phyloP scores from a whole-genome alignment of 768 basidiomycete species.

The Collybia nuda region DNA sequence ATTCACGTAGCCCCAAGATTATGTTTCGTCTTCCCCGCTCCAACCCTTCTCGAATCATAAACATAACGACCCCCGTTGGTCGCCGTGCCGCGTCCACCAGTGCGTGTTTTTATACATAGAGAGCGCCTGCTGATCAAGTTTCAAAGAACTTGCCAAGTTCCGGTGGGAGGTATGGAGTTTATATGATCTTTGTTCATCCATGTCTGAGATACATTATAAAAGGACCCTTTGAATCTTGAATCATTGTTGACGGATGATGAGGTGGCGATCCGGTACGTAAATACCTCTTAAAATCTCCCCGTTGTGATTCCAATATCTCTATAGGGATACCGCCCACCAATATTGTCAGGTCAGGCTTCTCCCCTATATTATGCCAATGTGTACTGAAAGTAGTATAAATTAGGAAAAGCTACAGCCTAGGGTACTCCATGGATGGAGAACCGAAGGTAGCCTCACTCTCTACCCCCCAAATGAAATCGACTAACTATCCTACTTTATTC shows the following conservation, averaged over 20 bases:
- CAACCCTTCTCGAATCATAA: neutral
- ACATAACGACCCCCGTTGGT: neutral
- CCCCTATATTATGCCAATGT: neutral
- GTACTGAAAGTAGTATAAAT: neutral
- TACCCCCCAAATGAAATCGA: neutral
- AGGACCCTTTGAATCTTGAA: slow-evolving; percentile 87
- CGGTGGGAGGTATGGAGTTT: slow-evolving; percentile 39
- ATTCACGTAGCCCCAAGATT: no score
- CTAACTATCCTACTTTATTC: neutral
- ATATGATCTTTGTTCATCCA: neutral
- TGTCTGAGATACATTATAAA: neutral
- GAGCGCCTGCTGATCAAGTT: neutral
- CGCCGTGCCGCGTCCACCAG: slow-evolving; percentile 27
- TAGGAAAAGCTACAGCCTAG: slow-evolving; percentile 86
- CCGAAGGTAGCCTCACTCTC: slow-evolving; percentile 58
- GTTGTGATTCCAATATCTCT: slow-evolving; percentile 4
- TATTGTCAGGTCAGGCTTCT: slow-evolving; percentile 70
- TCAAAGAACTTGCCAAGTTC: slow-evolving; percentile 37
- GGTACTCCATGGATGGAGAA: slow-evolving; percentile 85
- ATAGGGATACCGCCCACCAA: slow-evolving; percentile 72
- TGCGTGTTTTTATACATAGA: slow-evolving; percentile 4
- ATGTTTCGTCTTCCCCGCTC: neutral
- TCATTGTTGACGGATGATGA: slow-evolving; percentile 88
- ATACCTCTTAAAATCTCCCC: neutral
- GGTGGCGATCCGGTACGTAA: slow-evolving; percentile 73